Conservation (phyloP, 148 eudicot species). For the Selenicereus undatus region DNA sequence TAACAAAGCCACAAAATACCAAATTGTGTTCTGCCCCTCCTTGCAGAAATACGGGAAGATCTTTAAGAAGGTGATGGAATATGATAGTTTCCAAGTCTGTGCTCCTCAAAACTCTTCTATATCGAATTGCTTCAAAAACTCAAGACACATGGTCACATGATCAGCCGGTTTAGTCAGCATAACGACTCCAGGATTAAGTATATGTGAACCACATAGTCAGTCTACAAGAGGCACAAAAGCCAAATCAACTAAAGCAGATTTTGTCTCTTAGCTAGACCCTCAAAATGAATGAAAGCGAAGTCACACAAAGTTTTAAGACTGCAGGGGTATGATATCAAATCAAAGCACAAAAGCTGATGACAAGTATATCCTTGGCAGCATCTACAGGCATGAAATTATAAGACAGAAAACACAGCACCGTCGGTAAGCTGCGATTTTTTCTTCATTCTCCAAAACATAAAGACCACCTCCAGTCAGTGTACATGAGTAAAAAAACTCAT, state of each 20-base stretch:
- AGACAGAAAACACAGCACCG: neutral
- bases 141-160: neutral
- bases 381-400: neutral
- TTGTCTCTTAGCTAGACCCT: too few species aligned
- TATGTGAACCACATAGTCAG: too few species aligned
- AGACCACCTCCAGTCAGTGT: neutral
- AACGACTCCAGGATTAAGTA: too few species aligned
- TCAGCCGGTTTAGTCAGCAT: too few species aligned
- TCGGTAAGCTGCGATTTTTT: neutral
- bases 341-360: too few species aligned
- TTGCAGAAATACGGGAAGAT: neutral
- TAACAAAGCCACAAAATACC: neutral
- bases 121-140: neutral
- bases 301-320: too few species aligned
- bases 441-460: neutral
- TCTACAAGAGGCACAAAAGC: too few species aligned
- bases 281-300: too few species aligned
- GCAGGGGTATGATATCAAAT: too few species aligned
- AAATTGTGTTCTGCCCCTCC: neutral
- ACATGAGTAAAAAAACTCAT: neutral
- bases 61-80: neutral
- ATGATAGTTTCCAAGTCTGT: neutral
- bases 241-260: too few species aligned
- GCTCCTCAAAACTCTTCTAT: neutral
- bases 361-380: too few species aligned